phyloP scores from a whole-genome alignment of 495 filamentous ascomycete species.

The Chaetomium fimeti region DNA sequence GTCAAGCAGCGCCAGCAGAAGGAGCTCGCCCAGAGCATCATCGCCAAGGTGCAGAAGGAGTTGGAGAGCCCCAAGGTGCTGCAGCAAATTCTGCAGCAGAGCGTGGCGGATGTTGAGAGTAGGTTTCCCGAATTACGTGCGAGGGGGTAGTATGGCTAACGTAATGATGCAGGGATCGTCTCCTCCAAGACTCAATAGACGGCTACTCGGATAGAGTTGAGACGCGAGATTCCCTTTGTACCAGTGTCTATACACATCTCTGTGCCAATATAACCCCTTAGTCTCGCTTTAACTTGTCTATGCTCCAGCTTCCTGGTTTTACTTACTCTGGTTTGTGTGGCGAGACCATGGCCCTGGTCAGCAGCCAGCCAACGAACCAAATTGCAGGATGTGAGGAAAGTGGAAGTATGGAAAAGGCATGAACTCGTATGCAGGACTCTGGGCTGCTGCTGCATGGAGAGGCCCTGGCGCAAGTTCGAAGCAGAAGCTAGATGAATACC shows the following conservation, averaged over 20 bases:
- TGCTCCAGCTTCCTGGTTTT: not conserved
- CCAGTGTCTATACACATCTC: constrained; percentile 43
- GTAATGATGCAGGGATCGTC: constrained; percentile 47
- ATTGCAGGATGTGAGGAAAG: not conserved
- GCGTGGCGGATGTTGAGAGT: constrained; percentile 95
- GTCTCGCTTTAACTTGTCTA: constrained; percentile 16
- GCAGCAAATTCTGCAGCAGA: constrained; percentile 94
- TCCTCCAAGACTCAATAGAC: constrained; percentile 55
- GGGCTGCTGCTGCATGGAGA: not conserved
- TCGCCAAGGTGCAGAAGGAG: constrained; percentile 96
- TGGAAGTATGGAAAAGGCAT: too few species aligned
- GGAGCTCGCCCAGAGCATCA: constrained; percentile 88
- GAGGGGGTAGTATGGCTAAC: constrained; percentile 28
- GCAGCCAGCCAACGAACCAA: not conserved
- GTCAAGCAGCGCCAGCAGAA: constrained; percentile 97
- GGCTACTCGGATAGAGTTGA: constrained; percentile 40
- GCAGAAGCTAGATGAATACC: not conserved
- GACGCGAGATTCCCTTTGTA: constrained; percentile 48
- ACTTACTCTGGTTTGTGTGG: not conserved
- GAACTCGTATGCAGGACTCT: too few species aligned
- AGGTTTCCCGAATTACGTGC: constrained; percentile 42
- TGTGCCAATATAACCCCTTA: constrained; percentile 43
- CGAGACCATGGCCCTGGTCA: not conserved
- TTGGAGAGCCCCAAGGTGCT: constrained; percentile 94
- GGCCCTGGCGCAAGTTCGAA: not conserved